Evolutionary conservation across 2,329 filamentous ascomycete genomes (phyloP).

Genomic region (Dryadomyces quercus-mongolicae): DNA sequence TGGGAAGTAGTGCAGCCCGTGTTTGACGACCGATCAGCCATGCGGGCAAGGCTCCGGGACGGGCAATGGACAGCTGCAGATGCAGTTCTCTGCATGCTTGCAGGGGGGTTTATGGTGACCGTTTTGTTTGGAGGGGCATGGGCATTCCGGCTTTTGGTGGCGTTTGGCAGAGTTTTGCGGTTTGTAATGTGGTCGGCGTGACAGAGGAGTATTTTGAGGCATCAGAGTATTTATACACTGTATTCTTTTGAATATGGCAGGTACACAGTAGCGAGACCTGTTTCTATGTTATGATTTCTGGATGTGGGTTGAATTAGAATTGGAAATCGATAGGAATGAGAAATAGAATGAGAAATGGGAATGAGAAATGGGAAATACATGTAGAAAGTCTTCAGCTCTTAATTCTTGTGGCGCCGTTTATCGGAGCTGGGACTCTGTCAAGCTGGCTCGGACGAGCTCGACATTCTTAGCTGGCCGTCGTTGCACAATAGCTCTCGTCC

Average conservation of each 20-base stretch:
- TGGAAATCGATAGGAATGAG: too few species aligned
- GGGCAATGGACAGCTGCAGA: conserved; percentile 17
- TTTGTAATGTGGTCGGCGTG: not conserved
- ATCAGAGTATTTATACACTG: not conserved
- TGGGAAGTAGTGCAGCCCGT: conserved; percentile 25
- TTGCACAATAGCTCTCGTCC: conserved; percentile 1
- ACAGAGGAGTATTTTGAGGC: not conserved
- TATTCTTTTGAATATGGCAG: not conserved
- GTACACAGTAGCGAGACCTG: too few species aligned
- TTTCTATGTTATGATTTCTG: too few species aligned
- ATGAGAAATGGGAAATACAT: too few species aligned
- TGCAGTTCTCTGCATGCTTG: conserved; percentile 15
- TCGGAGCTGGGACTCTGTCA: too few species aligned
- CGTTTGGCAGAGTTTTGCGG: not conserved
- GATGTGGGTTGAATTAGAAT: not conserved
- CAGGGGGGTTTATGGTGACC: conserved; percentile 16
- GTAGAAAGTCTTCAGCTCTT: too few species aligned
- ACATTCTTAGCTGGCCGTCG: too few species aligned
- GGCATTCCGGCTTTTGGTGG: conserved; percentile 11
- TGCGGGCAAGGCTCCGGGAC: conserved; percentile 17
- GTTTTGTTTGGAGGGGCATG: conserved; percentile 13
- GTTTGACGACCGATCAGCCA: conserved; percentile 24
- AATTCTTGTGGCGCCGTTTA: too few species aligned
- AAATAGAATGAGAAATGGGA: too few species aligned
- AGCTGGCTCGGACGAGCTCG: too few species aligned